A percentile compares a stretch with the other conserved stretches of the same genome.
These are phyloP conservation scores for Nothophaeocryptopus gaeumannii DNA, from an alignment of 2,329 filamentous ascomycete genomes.

Conservation along the genomic window DNA sequence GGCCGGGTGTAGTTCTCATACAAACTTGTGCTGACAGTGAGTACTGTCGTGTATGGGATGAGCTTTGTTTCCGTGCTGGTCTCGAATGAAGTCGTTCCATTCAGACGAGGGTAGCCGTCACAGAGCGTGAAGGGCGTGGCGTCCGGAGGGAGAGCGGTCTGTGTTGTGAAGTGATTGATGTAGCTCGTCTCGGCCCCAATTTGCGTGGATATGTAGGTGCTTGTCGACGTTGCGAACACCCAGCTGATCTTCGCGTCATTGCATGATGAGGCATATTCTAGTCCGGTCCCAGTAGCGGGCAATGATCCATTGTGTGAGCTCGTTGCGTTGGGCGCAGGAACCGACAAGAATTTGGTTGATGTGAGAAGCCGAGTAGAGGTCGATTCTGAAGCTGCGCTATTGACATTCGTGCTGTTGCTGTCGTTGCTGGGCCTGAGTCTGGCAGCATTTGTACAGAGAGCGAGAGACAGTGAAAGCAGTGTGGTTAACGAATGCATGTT, in stretches of 20 bases:
- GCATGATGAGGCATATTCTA: slow-evolving; percentile 10
- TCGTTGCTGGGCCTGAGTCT: too few relatives aligned
- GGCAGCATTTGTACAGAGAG: too few relatives aligned
- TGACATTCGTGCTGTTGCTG: too few relatives aligned
- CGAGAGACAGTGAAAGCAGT: too few relatives aligned
- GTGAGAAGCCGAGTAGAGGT: slow-evolving; percentile 2
- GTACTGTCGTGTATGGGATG: slow-evolving; percentile 1
- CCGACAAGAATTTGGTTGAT: too few relatives aligned
- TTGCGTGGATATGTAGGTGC: neutral
- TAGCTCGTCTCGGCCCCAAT: neutral
- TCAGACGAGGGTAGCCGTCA: slow-evolving; percentile 24
- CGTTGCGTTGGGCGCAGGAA: neutral
- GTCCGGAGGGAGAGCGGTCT: slow-evolving; percentile 1
- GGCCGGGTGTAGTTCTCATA: slow-evolving; percentile 6
- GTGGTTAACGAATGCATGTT: too few relatives aligned
- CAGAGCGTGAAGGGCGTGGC: slow-evolving; percentile 22
- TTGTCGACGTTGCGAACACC: slow-evolving; percentile 6
- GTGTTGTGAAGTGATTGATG: slow-evolving; percentile 2
- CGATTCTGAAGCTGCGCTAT: neutral
- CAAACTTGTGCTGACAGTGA: neutral
- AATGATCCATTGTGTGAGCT: neutral
- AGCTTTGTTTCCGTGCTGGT: neutral
- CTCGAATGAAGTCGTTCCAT: slow-evolving; percentile 9
- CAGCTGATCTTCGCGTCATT: slow-evolving; percentile 13
- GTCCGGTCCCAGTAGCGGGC: slow-evolving; percentile 1